phyloP scores from a whole-genome alignment of 345 rosid species.

The Firmiana major region DNA sequence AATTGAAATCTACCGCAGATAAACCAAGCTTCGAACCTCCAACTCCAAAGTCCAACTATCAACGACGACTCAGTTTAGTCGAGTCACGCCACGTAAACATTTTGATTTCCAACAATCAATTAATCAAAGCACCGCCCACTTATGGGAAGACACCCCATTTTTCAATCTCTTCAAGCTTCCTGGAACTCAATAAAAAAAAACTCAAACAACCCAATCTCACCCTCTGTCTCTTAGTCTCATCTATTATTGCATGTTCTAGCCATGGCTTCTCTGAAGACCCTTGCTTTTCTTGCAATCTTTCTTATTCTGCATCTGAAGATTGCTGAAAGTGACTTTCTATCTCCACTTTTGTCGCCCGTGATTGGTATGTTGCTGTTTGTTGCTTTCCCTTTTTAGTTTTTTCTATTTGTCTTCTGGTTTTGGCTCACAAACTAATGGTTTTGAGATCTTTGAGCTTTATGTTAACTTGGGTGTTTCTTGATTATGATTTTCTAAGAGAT shows the following conservation, averaged over 20 bases:
- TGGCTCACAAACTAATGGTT: neutral
- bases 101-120: neutral
- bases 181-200: neutral
- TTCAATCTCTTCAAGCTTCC: neutral
- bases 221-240: neutral
- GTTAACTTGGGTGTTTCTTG: conserved; percentile 10
- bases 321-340: conserved; percentile 27
- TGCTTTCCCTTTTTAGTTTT: neutral
- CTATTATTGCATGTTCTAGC: neutral
- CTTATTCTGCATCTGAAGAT: conserved; percentile 28
- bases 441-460: neutral
- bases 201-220: no score
- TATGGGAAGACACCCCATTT: neutral
- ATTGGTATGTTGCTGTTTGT: conserved; percentile 36
- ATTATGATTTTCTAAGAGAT: neutral
- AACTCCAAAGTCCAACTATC: neutral
- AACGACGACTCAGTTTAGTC: neutral
- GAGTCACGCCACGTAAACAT: neutral
- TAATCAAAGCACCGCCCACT: neutral
- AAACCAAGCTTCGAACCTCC: neutral
- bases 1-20: neutral
- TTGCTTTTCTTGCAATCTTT: conserved; percentile 21
- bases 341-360: conserved; percentile 37
- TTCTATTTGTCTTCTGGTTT: neutral
- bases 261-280: conserved; percentile 30